Evolutionary conservation across 225 moss, liverwort and hornwort genomes (phyloP).

Genomic region (Bryoerythrophyllum caledonicum): DNA sequence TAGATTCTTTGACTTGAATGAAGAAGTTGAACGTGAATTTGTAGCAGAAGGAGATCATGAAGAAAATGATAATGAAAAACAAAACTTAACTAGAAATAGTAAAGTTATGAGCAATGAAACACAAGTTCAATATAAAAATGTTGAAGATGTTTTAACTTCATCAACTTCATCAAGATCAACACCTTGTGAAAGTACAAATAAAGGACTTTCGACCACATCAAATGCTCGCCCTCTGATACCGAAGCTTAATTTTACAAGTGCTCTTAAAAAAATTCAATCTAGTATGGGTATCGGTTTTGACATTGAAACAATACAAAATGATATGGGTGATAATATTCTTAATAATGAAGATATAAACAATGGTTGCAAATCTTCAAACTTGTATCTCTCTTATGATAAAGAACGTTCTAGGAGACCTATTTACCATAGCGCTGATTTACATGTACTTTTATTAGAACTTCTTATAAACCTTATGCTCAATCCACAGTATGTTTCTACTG

Average conservation of each 20-base stretch:
- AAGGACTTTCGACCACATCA: no score
- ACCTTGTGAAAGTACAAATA: neutral
- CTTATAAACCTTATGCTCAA: constrained; percentile 86
- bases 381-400: constrained; percentile 34
- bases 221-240: constrained; percentile 45
- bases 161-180: neutral
- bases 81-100: neutral
- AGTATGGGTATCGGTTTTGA: neutral
- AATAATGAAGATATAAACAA: neutral
- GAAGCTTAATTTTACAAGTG: constrained; percentile 67
- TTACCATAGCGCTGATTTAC: constrained; percentile 60
- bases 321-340: neutral
- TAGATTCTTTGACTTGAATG: constrained; percentile 83
- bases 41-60: constrained; percentile 33
- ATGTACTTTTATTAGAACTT: constrained; percentile 70
- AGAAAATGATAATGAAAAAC: neutral
- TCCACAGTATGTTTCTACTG: constrained; percentile 39
- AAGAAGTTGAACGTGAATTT: constrained; percentile 82
- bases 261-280: constrained; percentile 42
- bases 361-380: neutral
- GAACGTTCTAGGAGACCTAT: constrained; percentile 52
- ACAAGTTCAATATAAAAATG: neutral
- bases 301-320: neutral
- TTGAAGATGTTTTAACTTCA: neutral
- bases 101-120: neutral